Conservation (phyloP, 2,329 filamentous ascomycete species). For the Verticillium albo-atrum region DNA sequence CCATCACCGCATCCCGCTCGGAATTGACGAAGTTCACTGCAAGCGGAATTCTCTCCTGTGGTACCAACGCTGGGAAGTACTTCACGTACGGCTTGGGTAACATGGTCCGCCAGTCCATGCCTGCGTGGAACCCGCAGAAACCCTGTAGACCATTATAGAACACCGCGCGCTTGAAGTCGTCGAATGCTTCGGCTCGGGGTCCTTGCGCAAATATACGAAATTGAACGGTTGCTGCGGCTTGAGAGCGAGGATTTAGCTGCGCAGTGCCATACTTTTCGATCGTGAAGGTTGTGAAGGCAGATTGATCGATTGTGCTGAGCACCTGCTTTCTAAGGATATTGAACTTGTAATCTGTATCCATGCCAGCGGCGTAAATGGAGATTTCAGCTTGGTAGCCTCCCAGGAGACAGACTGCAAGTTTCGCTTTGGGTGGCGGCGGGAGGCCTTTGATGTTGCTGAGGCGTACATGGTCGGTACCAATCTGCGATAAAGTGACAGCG, state of each 20-base stretch:
- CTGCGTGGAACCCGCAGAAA: conserved; percentile 25
- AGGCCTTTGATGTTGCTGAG: conserved; percentile 30
- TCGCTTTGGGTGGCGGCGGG: conserved; percentile 33
- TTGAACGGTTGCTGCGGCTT: conserved; percentile 33
- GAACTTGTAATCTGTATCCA: conserved; percentile 21
- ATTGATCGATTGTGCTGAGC: conserved; percentile 9
- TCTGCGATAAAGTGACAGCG: conserved; percentile 27
- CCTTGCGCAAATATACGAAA: conserved; percentile 34
- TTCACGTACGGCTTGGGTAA: conserved; percentile 21
- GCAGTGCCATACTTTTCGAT: conserved; percentile 23
- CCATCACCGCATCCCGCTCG: background rate
- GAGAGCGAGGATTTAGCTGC: conserved; percentile 18
- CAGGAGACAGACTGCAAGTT: conserved; percentile 30
- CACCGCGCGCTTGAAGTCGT: conserved; percentile 8
- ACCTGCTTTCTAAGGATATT: conserved; percentile 20
- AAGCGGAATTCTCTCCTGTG: conserved; percentile 10
- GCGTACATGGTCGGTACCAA: conserved; percentile 26
- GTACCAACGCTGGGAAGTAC: conserved; percentile 26
- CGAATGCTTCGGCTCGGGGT: conserved; percentile 15
- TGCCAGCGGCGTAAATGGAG: conserved; percentile 15
- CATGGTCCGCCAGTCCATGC: conserved; percentile 30
- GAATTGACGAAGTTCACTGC: conserved; percentile 15
- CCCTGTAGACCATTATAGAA: conserved; percentile 26
- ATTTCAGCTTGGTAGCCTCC: conserved; percentile 33
- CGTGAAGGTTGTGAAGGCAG: conserved; percentile 20